Evolutionary conservation across 805 yeast genomes (phyloP).

Genomic region (Sporopachydermia quercuum): DNA sequence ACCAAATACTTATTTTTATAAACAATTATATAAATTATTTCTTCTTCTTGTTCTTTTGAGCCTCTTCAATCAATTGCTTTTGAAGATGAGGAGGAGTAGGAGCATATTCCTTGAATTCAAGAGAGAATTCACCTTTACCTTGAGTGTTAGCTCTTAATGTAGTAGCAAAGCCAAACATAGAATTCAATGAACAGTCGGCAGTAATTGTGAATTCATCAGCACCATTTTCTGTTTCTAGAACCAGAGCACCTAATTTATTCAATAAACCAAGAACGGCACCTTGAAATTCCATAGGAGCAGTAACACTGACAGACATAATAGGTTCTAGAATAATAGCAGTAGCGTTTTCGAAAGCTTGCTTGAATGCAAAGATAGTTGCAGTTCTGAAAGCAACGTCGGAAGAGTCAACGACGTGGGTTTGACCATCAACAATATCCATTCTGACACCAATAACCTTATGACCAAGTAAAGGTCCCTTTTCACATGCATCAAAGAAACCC

Average conservation of each 20-base stretch:
- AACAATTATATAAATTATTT: too few relatives aligned
- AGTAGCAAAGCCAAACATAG: conserved; percentile 94
- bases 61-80: conserved; percentile 76
- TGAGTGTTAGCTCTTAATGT: conserved; percentile 91
- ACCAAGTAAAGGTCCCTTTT: conserved; percentile 94
- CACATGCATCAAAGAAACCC: conserved; percentile 90
- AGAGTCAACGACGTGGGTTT: conserved; percentile 92
- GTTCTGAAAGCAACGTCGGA: conserved; percentile 90
- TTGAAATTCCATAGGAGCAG: conserved; percentile 95
- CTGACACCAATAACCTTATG: conserved; percentile 84
- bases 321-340: conserved; percentile 90
- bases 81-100: conserved; percentile 87
- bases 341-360: conserved; percentile 73
- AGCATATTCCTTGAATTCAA: conserved; percentile 86
- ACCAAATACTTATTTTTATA: too few relatives aligned
- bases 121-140: conserved; percentile 96
- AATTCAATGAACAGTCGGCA: conserved; percentile 93
- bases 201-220: conserved; percentile 86
- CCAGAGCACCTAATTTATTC: conserved; percentile 85
- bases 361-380: conserved; percentile 86
- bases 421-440: conserved; percentile 95
- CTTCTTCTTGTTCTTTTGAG: conserved; percentile 39
- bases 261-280: conserved; percentile 81
- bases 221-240: conserved; percentile 86
- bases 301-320: conserved; percentile 82